phyloP scores from a whole-genome alignment of 257 asterid genomes.

The Nicotiana tabacum region DNA sequence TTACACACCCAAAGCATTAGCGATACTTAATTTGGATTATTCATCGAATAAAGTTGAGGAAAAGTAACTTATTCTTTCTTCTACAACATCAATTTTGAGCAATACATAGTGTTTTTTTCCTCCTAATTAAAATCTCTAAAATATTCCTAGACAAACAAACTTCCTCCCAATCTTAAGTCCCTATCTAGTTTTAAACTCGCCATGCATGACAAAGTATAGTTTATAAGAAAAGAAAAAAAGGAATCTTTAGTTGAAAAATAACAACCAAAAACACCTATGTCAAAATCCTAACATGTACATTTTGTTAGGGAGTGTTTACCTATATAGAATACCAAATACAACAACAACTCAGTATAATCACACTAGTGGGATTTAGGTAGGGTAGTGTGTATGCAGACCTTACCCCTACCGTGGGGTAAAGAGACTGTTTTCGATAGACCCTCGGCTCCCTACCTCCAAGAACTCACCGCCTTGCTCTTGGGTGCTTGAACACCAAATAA shows the following conservation, averaged over 20 bases:
- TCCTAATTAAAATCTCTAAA: neutral
- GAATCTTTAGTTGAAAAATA: neutral
- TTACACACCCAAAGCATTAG: neutral
- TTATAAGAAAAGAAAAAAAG: neutral
- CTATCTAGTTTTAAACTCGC: neutral
- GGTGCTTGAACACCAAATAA: too few relatives aligned
- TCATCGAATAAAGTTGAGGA: neutral
- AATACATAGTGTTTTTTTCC: neutral
- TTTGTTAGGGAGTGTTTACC: too few relatives aligned
- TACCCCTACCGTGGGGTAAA: too few relatives aligned
- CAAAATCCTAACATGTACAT: neutral
- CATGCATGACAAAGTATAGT: neutral
- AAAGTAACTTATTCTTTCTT: neutral
- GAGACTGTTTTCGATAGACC: too few relatives aligned
- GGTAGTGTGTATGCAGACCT: too few relatives aligned
- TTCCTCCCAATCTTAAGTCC: neutral
- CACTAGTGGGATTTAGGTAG: too few relatives aligned
- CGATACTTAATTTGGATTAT: neutral
- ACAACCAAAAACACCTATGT: neutral
- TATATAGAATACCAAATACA: too few relatives aligned
- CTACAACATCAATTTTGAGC: neutral
- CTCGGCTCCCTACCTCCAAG: too few relatives aligned
- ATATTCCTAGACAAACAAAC: too few relatives aligned
- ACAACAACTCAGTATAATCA: too few relatives aligned
- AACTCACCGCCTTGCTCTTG: too few relatives aligned